Evolutionary conservation across 805 yeast species (phyloP).

Genomic region (Candida hungchunana): DNA sequence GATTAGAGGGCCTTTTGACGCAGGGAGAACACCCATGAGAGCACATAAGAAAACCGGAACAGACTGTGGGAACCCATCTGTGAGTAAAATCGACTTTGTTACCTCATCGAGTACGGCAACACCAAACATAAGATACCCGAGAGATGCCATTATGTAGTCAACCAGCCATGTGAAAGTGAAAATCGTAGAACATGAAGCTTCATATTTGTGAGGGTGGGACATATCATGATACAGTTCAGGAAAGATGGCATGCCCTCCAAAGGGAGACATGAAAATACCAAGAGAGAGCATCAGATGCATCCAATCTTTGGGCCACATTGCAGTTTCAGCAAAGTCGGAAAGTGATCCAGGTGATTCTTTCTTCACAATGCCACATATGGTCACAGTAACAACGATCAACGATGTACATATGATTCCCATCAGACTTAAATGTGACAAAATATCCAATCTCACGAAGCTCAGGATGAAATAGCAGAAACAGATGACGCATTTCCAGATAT

Average conservation of each 20-base stretch:
- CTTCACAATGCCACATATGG: slow-evolving; percentile 43
- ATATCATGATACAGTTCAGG: slow-evolving; percentile 74
- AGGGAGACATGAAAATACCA: slow-evolving; percentile 71
- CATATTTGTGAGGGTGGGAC: slow-evolving; percentile 63
- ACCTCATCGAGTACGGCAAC: slow-evolving; percentile 61
- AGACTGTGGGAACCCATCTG: slow-evolving; percentile 62
- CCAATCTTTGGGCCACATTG: slow-evolving; percentile 35
- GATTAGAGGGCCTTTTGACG: slow-evolving; percentile 74
- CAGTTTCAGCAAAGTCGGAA: slow-evolving; percentile 40
- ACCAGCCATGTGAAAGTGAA: slow-evolving; percentile 54
- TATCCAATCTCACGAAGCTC: slow-evolving; percentile 52
- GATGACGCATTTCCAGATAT: slow-evolving; percentile 39
- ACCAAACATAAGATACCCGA: slow-evolving; percentile 84
- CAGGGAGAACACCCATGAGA: slow-evolving; percentile 64
- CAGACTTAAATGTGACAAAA: slow-evolving; percentile 50
- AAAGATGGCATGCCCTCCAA: slow-evolving; percentile 82
- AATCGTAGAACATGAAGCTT: slow-evolving; percentile 47
- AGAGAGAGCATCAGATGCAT: slow-evolving; percentile 44
- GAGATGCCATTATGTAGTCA: slow-evolving; percentile 56
- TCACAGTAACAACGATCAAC: slow-evolving; percentile 42
- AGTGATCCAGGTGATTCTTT: slow-evolving; percentile 51
- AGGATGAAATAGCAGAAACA: slow-evolving; percentile 38
- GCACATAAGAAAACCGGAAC: slow-evolving; percentile 40
- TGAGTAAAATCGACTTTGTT: slow-evolving; percentile 66
- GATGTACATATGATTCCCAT: slow-evolving; percentile 55